These are phyloP conservation scores for Daldinia eschscholtzii DNA, from an alignment of 2,329 filamentous ascomycete genomes.

Conservation along the genomic window DNA sequence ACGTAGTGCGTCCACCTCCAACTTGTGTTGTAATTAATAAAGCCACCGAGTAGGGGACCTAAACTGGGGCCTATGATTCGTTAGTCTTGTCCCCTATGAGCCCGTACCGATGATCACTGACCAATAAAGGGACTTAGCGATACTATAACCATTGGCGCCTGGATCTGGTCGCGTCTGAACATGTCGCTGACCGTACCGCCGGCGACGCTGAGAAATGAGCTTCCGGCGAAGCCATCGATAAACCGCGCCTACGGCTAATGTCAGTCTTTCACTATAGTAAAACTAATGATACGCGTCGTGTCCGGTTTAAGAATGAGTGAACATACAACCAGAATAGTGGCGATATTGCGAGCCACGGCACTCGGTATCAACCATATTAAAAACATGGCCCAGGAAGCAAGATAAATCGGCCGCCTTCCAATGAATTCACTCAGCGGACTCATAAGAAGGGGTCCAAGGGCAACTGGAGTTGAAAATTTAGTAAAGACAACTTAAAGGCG, in stretches of 20 bases:
- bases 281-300: not conserved
- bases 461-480: slow-evolving; percentile 59
- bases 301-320: not conserved
- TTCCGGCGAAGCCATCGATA: slow-evolving; percentile 78
- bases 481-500: slow-evolving; percentile 52
- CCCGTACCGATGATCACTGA: slow-evolving; percentile 23
- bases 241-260: slow-evolving; percentile 68
- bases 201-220: slow-evolving; percentile 78
- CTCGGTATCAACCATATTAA: slow-evolving; percentile 85
- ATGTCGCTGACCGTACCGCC: slow-evolving; percentile 89
- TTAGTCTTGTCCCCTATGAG: slow-evolving; percentile 1
- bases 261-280: slow-evolving; percentile 14
- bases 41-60: slow-evolving; percentile 77
- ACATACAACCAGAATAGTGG: slow-evolving; percentile 76
- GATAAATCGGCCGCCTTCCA: slow-evolving; percentile 84
- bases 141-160: slow-evolving; percentile 86
- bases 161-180: slow-evolving; percentile 76
- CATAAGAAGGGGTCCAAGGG: slow-evolving; percentile 72
- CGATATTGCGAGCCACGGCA: slow-evolving; percentile 84
- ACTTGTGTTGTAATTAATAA: slow-evolving; percentile 80
- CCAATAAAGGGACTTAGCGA: slow-evolving; percentile 72
- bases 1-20: slow-evolving; percentile 89
- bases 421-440: slow-evolving; percentile 81
- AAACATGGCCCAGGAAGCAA: slow-evolving; percentile 79
- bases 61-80: slow-evolving; percentile 62